phyloP scores from a whole-genome alignment of 169 alveolate genomes.

The Ichthyophthirius multifiliis region DNA sequence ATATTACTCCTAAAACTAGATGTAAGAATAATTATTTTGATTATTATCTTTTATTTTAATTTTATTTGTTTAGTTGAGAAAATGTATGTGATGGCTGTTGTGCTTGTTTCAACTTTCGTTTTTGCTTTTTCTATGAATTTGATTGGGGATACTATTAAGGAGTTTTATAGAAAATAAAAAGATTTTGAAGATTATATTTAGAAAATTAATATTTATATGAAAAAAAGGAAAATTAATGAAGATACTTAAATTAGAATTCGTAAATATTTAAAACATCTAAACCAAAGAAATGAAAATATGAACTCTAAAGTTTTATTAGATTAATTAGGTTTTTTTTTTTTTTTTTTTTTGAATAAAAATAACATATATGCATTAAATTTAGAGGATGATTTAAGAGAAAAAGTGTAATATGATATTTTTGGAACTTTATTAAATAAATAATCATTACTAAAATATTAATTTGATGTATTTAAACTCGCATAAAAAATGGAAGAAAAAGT shows the following conservation, averaged over 20 bases:
- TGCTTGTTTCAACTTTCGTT: background rate
- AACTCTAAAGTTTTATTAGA: too few species aligned
- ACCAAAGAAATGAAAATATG: too few species aligned
- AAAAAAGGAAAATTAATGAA: background rate
- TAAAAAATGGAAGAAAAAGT: too few species aligned
- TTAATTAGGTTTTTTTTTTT: too few species aligned
- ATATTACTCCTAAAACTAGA: background rate
- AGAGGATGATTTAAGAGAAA: too few species aligned
- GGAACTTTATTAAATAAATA: too few species aligned
- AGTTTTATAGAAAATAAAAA: background rate
- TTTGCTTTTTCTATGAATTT: background rate
- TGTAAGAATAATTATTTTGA: background rate
- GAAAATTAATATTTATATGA: background rate
- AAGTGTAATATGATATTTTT: too few species aligned
- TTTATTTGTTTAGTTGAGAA: background rate
- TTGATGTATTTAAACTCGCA: too few species aligned
- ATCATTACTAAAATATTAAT: too few species aligned
- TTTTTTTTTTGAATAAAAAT: too few species aligned
- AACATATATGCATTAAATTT: too few species aligned
- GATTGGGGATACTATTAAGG: background rate
- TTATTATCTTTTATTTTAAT: background rate
- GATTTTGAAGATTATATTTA: background rate
- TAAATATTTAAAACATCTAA: too few species aligned
- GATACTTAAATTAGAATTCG: background rate
- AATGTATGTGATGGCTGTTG: background rate